Evolutionary conservation across 768 basidiomycete genomes (phyloP), one percentile per base, ranked within the genome.

Genomic region (Hygrophoropsis aurantiaca): DNA sequence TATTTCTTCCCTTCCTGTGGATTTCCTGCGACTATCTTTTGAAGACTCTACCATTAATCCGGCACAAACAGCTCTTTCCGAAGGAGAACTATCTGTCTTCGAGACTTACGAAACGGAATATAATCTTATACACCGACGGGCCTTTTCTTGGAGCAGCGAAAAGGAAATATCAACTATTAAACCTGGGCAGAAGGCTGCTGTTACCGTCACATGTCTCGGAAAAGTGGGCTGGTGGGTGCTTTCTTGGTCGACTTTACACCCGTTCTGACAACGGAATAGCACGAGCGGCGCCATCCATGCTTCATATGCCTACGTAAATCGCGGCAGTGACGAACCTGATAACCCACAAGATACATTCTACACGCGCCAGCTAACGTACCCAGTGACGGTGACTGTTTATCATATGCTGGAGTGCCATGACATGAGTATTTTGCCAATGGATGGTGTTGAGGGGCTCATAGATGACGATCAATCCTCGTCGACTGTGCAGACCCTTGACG

Each of bases 51-150:
- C 91, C 1, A 83, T 90, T 23, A 73, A 75, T 6, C 81, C 84
- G 18, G 85, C 88, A 1, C 88, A 87, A 56, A 81, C 85, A 54
- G 77, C 83, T 13, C 73, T 98, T 5, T 77, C 81, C 2, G 94
- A 94, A 40, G 89, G 90, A 18, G 80, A 87, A 15, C 67, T 97
- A 11, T 81, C 85, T 0, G 84, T 90, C 11, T 87, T 85, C 50
- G 89, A 97, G 44, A 84, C 84, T 0, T 94, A 97, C 64, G 95
- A 97, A 70, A 85, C 90, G 2, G 94, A 97, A 60, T 82, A 85
- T 57, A 85, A 86, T 48, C 76, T 92, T 33, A 72, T 87, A 27
- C 78, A 88, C 48, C 74, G 78, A 23, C 93, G 88, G 4, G 84
- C 90, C 1, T 93, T 99, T 62, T 78, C 79, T 0, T 94, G 93